Conservation (phyloP, 2,329 filamentous ascomycete genomes). For the Botrytis squamosa region DNA sequence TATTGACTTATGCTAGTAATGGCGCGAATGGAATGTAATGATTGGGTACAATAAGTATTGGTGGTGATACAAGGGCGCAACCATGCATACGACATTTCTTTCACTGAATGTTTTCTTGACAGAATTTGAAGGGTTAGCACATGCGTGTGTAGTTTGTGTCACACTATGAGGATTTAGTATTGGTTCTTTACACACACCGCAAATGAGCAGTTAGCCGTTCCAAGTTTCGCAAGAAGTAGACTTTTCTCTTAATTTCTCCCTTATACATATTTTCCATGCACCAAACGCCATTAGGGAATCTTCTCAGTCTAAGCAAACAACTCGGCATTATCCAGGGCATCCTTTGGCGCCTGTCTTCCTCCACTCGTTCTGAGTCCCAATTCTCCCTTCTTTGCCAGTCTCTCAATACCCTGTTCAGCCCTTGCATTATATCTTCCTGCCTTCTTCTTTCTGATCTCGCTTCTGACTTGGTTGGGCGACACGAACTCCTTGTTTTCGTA, state of each 20-base stretch:
- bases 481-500: conserved; percentile 99
- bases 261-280: conserved; percentile 19
- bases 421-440: conserved; percentile 75
- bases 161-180: background rate
- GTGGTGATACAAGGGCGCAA: background rate
- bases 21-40: background rate
- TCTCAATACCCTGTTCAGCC: conserved; percentile 70
- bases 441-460: conserved; percentile 74
- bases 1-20: background rate
- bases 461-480: conserved; percentile 88
- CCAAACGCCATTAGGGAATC: conserved; percentile 21
- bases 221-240: background rate
- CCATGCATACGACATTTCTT: background rate
- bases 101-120: background rate
- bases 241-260: background rate
- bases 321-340: conserved; percentile 73
- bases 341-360: conserved; percentile 59
- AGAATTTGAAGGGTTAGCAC: background rate
- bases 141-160: background rate
- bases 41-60: background rate
- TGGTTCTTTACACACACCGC: background rate
- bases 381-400: conserved; percentile 70
- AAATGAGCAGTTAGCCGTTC: background rate
- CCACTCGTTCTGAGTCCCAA: conserved; percentile 71
- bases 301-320: conserved; percentile 62